Conservation (phyloP, 768 basidiomycete genomes). For the Kwoniella heveanensis region DNA sequence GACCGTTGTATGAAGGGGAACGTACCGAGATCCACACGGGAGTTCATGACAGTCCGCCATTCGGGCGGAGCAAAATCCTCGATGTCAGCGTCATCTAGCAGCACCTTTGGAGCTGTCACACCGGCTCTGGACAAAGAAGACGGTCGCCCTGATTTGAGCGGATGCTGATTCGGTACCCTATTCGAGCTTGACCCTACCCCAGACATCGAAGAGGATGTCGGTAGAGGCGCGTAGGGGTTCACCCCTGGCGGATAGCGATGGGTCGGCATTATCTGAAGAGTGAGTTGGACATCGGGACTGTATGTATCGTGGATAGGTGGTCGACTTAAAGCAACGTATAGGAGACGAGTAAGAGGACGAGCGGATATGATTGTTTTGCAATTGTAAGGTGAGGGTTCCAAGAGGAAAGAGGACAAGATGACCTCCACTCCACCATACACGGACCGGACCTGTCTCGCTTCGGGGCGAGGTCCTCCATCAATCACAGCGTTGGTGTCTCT, state of each 20-base stretch:
- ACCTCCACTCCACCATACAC: neutral
- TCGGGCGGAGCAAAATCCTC: slow-evolving; percentile 49
- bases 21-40: slow-evolving; percentile 48
- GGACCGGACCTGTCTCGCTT: neutral
- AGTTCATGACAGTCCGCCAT: slow-evolving; percentile 49
- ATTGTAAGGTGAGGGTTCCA: no score
- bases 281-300: neutral
- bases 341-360: no score
- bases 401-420: neutral
- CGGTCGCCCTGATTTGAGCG: slow-evolving; percentile 1
- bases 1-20: neutral
- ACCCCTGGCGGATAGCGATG: slow-evolving; percentile 27
- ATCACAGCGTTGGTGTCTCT: no score
- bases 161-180: slow-evolving; percentile 3
- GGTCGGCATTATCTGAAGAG: slow-evolving; percentile 19
- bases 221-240: slow-evolving; percentile 22
- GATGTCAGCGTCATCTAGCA: slow-evolving; percentile 33
- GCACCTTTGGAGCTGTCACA: slow-evolving; percentile 7
- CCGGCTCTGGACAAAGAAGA: neutral
- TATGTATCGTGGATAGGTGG: no score
- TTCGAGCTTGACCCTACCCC: slow-evolving; percentile 1
- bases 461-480: no score
- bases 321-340: no score
- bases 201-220: slow-evolving; percentile 2
- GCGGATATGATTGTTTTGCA: no score